These are phyloP conservation scores for Penicillium soppii DNA, from an alignment of 495 filamentous ascomycete genomes.

Conservation along the genomic window DNA sequence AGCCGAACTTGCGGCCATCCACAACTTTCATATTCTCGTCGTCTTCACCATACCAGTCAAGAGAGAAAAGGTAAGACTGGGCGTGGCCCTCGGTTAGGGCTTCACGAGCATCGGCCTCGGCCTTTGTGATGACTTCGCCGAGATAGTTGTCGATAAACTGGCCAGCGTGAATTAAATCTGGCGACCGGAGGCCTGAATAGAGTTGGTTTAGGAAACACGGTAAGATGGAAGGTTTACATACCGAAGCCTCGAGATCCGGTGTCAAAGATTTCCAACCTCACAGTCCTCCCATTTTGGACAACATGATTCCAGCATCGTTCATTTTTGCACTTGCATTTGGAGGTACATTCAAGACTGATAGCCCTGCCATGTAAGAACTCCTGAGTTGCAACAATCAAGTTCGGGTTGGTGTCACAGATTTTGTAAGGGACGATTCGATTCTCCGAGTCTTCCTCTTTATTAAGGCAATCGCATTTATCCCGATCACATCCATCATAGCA, in stretches of 20 bases:
- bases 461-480: conserved; percentile 35
- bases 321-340: conserved; percentile 61
- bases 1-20: conserved; percentile 60
- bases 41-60: conserved; percentile 63
- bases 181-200: conserved; percentile 63
- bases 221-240: conserved; percentile 30
- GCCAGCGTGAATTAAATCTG: conserved; percentile 64
- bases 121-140: conserved; percentile 78
- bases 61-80: conserved; percentile 73
- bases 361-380: conserved; percentile 33
- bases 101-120: conserved; percentile 67
- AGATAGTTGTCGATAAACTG: conserved; percentile 89
- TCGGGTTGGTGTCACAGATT: not conserved
- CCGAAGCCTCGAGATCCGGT: conserved; percentile 80
- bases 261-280: conserved; percentile 80
- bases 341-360: conserved; percentile 81
- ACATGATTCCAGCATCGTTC: conserved; percentile 72
- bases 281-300: conserved; percentile 72
- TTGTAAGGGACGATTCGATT: conserved; percentile 40
- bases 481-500: conserved; percentile 27
- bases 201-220: conserved; percentile 5
- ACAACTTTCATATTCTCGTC: conserved; percentile 49
- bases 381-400: conserved; percentile 19
- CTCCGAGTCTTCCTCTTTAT: conserved; percentile 36
- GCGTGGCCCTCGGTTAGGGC: conserved; percentile 35